Base-by-base conservation (phyloP, 2,329 filamentous ascomycete genomes). In the Sphaerulina musiva region DNA sequence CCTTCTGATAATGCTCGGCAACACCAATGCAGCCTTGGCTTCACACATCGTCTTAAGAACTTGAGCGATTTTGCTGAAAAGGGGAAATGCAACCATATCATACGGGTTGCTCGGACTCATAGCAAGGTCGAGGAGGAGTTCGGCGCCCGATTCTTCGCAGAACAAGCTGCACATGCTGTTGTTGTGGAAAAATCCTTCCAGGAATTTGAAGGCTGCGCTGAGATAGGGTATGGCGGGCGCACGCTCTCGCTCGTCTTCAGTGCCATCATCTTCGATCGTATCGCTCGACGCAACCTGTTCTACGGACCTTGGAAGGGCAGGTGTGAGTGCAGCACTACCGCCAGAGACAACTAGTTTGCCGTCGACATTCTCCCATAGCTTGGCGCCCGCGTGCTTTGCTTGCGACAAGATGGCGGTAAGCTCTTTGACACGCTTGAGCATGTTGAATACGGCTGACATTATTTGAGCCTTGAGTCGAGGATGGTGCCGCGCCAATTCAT, bases 401-500 rank as follows among this genome's bases (percentile, higher is more conserved):
- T 78, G 79, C 2, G 89, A 85, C 67, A 89, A 87, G 41, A 78
- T 77, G 48, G 82, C 81, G 60, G 86, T 89, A 23, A 96, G 74
- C 59, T 86, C 79, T 40, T 84, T 82, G 36, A 98, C 86, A 50
- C 89, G 83, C 34, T 85, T 85, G 56, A 95, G 82, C 89, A 97
- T 95, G 59, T 90, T 84, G 55, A 95, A 80, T 12, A 95, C 83
- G n/a, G 89, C 86, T 59, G 87, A 85, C 58, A 92, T 83, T 55
- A 98, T 93, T 2, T 85, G 80, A 8, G 80, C 80, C 61, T 91
- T 88, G 43, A 99, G 74, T 20, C 82, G 79, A 0, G 95, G 93
- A 65, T 99, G 93, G 68, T 99, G 93, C 40, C 93, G 84, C 49
- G 92, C 87, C 55, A 99, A 79, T 71, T 99, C 93, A 69, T 99